Evolutionary conservation across 179 eudicot species (phyloP).

Genomic region (Spinacia oleracea): DNA sequence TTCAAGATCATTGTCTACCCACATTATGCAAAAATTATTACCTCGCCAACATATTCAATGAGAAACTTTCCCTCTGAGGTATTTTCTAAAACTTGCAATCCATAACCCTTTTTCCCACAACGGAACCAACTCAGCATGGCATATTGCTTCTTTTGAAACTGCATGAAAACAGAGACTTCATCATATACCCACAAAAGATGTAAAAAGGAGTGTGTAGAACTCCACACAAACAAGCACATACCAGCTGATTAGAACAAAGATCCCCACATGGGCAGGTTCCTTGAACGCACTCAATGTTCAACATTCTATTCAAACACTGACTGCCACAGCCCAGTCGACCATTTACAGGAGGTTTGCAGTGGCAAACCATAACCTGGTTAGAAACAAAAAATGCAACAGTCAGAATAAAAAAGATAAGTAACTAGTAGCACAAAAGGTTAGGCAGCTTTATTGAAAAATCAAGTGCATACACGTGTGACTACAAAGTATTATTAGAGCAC

Average conservation of each 20-base stretch:
- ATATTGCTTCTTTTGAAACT: constrained; percentile 90
- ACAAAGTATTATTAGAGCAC: no score
- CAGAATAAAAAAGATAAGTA: constrained; percentile 8
- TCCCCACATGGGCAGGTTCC: constrained; percentile 98
- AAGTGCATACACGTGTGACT: neutral
- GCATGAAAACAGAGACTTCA: constrained; percentile 29
- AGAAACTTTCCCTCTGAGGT: constrained; percentile 74
- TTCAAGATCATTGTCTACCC: neutral
- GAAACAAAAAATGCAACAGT: constrained; percentile 25
- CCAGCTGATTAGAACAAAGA: constrained; percentile 94
- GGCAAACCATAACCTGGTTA: constrained; percentile 91
- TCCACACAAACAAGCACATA: constrained; percentile 23
- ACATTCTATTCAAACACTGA: constrained; percentile 94
- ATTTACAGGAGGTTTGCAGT: constrained; percentile 74
- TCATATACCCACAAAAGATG: neutral
- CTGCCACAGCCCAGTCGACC: constrained; percentile 85
- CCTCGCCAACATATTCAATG: constrained; percentile 99
- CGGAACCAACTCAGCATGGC: constrained; percentile 68
- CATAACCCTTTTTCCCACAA: constrained; percentile 92
- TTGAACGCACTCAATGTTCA: constrained; percentile 88
- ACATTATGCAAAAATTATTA: constrained; percentile 24
- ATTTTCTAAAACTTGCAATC: constrained; percentile 75
- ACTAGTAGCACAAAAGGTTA: neutral
- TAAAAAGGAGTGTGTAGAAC: neutral
- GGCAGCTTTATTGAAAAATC: neutral